Percentiles rank a stretch among this genome's conserved stretches.
Evolutionary conservation across 129 eudicot species (phyloP).

Genomic region (Logfia minima): DNA sequence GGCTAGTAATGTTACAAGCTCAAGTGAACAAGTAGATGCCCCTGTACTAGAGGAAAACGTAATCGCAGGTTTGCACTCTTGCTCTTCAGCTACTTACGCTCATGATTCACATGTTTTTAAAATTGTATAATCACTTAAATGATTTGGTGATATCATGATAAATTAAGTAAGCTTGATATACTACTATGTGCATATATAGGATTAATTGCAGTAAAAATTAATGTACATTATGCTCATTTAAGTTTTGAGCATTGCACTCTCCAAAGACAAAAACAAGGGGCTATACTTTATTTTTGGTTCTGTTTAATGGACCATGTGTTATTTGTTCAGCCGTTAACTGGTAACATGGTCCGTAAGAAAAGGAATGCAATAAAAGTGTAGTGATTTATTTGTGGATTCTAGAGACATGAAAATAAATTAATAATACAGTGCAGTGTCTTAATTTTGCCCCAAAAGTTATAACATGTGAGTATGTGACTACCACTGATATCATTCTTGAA

Average conservation of each 20-base stretch:
- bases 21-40: slow-evolving; percentile 37
- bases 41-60: slow-evolving; percentile 29
- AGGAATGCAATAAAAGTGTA: not conserved
- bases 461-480: not conserved
- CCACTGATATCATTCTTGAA: not conserved
- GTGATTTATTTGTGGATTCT: not conserved
- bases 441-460: too few species aligned
- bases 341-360: not conserved
- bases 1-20: slow-evolving; percentile 32
- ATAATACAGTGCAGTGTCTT: not conserved
- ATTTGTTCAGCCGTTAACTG: not conserved
- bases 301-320: not conserved
- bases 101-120: not conserved
- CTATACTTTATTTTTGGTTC: not conserved
- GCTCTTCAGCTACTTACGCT: slow-evolving; percentile 10
- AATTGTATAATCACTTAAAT: not conserved
- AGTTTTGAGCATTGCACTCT: not conserved
- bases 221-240: not conserved
- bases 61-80: slow-evolving; percentile 41
- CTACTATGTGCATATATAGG: not conserved
- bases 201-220: not conserved
- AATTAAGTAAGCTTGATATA: not conserved
- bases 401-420: not conserved
- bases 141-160: not conserved
- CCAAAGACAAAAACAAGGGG: not conserved